These are phyloP conservation scores for Parascedosporium putredinis DNA, from an alignment of 2,329 filamentous ascomycete species.

Conservation along the genomic window DNA sequence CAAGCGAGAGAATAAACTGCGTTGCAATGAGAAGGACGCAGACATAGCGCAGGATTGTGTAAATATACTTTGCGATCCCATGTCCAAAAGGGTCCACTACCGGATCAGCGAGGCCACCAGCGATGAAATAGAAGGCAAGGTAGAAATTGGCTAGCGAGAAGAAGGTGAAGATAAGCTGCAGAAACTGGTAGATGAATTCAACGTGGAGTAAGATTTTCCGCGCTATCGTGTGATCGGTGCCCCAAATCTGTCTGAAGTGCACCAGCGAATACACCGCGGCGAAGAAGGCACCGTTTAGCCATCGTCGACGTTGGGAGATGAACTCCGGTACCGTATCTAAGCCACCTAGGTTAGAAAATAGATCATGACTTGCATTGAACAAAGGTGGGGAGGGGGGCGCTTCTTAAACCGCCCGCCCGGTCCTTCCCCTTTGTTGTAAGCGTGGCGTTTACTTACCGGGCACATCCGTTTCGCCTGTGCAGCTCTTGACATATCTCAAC, in stretches of 20 bases:
- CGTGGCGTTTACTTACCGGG: too few species aligned
- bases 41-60: constrained; percentile 73
- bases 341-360: too few species aligned
- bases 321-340: constrained; percentile 94
- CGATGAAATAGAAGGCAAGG: constrained; percentile 96
- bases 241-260: constrained; percentile 88
- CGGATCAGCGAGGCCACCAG: constrained; percentile 73
- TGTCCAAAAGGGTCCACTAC: constrained; percentile 85
- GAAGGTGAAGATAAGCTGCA: constrained; percentile 90
- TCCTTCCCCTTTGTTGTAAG: too few species aligned
- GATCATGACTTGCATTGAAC: too few species aligned
- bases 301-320: constrained; percentile 88
- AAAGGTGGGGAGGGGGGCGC: too few species aligned
- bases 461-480: constrained; percentile 95
- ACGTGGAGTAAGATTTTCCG: constrained; percentile 89
- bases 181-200: constrained; percentile 90
- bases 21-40: constrained; percentile 82
- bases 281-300: constrained; percentile 98
- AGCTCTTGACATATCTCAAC: constrained; percentile 93
- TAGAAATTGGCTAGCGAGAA: constrained; percentile 99
- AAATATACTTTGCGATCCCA: constrained; percentile 73
- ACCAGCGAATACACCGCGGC: constrained; percentile 95
- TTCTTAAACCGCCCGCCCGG: too few species aligned
- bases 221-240: constrained; percentile 78
- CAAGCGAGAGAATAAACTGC: constrained; percentile 93